Conservation (phyloP, 2,329 filamentous ascomycete genomes). For the Huntiella bhutanensis region DNA sequence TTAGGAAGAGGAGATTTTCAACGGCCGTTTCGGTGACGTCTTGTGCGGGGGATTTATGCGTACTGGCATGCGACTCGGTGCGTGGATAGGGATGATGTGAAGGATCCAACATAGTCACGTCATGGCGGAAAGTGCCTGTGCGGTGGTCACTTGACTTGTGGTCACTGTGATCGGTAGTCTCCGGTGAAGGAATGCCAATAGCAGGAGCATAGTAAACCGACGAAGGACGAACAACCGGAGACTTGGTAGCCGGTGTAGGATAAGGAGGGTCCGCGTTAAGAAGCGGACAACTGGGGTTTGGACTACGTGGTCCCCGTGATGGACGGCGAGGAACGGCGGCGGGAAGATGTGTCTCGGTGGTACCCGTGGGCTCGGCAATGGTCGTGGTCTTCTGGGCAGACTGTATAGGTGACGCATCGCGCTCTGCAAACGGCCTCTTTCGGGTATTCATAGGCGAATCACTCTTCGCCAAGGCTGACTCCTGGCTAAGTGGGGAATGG, state of each 20-base stretch:
- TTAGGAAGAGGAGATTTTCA: slow-evolving; percentile 20
- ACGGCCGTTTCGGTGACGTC: slow-evolving; percentile 18
- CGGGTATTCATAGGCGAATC: neutral
- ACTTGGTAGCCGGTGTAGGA: neutral
- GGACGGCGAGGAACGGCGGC: neutral
- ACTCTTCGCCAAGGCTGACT: neutral
- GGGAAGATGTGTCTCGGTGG: neutral
- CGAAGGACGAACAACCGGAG: neutral
- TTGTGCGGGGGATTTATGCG: neutral
- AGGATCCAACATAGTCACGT: neutral
- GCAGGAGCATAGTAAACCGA: neutral
- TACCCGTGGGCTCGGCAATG: neutral
- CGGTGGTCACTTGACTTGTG: neutral
- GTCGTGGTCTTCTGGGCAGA: neutral
- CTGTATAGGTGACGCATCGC: neutral
- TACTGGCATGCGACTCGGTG: neutral
- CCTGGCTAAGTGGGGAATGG: neutral
- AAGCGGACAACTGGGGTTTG: slow-evolving; percentile 1
- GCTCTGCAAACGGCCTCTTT: neutral
- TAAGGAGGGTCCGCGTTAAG: neutral
- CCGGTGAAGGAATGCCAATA: neutral
- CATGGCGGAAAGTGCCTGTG: neutral
- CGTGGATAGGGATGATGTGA: neutral
- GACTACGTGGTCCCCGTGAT: neutral
- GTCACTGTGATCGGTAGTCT: neutral